Evolutionary conservation across 495 filamentous ascomycete genomes (phyloP).

Genomic region (Entonaema liquescens): DNA sequence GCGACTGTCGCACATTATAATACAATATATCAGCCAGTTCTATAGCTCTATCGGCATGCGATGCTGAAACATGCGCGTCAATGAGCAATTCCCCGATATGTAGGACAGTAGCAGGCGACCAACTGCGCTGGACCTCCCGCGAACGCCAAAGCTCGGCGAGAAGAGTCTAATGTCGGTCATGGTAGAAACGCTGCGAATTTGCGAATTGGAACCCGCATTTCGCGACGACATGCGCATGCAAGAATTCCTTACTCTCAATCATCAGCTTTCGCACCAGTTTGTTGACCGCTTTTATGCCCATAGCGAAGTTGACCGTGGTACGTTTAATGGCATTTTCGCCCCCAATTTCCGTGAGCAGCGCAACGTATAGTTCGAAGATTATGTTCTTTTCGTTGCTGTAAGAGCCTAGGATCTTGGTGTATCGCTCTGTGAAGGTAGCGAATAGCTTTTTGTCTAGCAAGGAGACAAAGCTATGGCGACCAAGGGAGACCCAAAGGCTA

Average conservation of each 20-base stretch:
- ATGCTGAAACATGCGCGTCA: constrained; percentile 63
- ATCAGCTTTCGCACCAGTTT: constrained; percentile 46
- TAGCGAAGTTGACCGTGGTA: constrained; percentile 51
- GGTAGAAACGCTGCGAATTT: constrained; percentile 62
- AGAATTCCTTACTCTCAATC: constrained; percentile 23
- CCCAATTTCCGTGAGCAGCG: constrained; percentile 58
- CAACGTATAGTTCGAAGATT: constrained; percentile 53
- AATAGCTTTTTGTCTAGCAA: constrained; percentile 63
- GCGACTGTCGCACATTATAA: constrained; percentile 69
- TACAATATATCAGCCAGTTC: constrained; percentile 67
- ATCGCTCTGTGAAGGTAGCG: constrained; percentile 64
- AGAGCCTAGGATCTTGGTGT: constrained; percentile 50
- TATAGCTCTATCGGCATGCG: constrained; percentile 55
- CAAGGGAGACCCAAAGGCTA: constrained; percentile 59
- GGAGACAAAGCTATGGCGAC: constrained; percentile 55
- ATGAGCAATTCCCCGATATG: constrained; percentile 66
- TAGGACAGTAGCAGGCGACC: constrained; percentile 62
- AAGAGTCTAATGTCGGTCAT: constrained; percentile 48
- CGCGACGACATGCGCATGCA: constrained; percentile 30
- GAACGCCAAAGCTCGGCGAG: constrained; percentile 62
- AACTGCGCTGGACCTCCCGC: constrained; percentile 66
- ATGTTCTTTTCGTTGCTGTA: constrained; percentile 53
- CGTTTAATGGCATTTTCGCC: constrained; percentile 46
- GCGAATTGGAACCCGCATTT: constrained; percentile 62
- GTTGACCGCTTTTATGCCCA: constrained; percentile 48